A percentile compares a stretch with the other conserved stretches of the same genome.
phyloP scores from a whole-genome alignment of 306 rosid genomes.

The Crataegus laevigata region DNA sequence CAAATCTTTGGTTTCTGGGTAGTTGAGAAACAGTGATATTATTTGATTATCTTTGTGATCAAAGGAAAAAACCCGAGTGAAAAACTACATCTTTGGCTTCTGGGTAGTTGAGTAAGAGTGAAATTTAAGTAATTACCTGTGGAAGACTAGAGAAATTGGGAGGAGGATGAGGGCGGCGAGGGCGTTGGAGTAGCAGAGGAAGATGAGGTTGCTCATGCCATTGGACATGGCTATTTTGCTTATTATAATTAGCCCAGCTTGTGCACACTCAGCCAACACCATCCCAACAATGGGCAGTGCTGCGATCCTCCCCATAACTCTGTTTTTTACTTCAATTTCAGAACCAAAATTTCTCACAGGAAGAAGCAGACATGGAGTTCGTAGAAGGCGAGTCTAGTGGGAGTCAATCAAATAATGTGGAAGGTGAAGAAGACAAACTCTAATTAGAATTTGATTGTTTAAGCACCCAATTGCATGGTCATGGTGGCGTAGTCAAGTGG shows the following conservation, averaged over 20 bases:
- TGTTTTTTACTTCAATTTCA: background rate
- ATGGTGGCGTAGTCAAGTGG: no score
- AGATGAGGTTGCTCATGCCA: conserved; percentile 62
- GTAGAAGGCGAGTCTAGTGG: background rate
- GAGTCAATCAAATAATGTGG: background rate
- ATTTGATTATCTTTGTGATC: background rate
- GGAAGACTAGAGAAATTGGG: conserved; percentile 44
- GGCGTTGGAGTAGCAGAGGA: conserved; percentile 61
- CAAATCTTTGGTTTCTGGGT: background rate
- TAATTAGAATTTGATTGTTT: background rate
- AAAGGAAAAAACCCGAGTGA: background rate
- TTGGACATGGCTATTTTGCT: conserved; percentile 58
- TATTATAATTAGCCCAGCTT: conserved; percentile 55
- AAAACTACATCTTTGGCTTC: background rate
- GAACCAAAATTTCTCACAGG: background rate
- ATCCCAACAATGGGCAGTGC: conserved; percentile 53
- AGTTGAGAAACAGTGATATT: background rate
- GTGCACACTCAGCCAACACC: conserved; percentile 60
- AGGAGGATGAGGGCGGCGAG: conserved; percentile 62
- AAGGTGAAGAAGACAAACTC: background rate
- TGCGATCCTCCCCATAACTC: conserved; percentile 33
- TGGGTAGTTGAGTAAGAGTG: background rate
- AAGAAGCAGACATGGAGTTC: background rate
- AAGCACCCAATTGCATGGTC: background rate
- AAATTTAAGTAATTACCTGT: conserved; percentile 25